Evolutionary conservation across 1,139 yeast genomes (phyloP), one percentile per base, ranked within the genome.

Genomic region (Yamadazyma trypodendri): DNA sequence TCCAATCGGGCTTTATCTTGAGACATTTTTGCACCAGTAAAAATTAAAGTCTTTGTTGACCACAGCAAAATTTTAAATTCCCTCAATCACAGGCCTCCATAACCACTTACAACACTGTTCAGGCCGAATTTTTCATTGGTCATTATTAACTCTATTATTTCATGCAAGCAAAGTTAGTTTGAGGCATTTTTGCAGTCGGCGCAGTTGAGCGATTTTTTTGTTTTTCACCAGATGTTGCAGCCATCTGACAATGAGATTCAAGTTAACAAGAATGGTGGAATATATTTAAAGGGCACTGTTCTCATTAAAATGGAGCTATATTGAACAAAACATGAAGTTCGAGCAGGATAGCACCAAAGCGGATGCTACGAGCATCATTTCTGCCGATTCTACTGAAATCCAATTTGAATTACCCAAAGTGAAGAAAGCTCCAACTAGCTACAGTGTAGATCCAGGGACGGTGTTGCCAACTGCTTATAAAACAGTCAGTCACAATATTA

Each of bases 401-500:
- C 13, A 27, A 11, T 27, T 27, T 15, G 12, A 13, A 7, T 6
- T 15, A 6, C 14, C 14, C 10, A 9, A 16, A 16, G 15, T 12
- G 13, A 21, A 12, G 24, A 21, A 18, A 12, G n/a, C 17, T 6
- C 22, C 17, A 54, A 57, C 18, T 65, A 68, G 6, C 29, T 13
- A 7, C 11, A 10, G 29, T 15, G 29, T 15, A 18, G 31, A 28
- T 4, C 31, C 22, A 2, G 58, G 52, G 7, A 45, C 49, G 16
- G 58, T 58, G 3, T 52, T 67, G 35, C 73, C 74, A 2, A 59
- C 64, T 7, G 51, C 61, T 32, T 68, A 63, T 51, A 64, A 55
- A 38, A 63, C 73, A 1, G 52, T 67, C 13, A 64, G 71, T 32
- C 68, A 64, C 45, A 58, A 50, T 28, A 61, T 68, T 31, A 70